Conservation (phyloP, 345 rosid species). For the Eucalyptus erythrocorys region DNA sequence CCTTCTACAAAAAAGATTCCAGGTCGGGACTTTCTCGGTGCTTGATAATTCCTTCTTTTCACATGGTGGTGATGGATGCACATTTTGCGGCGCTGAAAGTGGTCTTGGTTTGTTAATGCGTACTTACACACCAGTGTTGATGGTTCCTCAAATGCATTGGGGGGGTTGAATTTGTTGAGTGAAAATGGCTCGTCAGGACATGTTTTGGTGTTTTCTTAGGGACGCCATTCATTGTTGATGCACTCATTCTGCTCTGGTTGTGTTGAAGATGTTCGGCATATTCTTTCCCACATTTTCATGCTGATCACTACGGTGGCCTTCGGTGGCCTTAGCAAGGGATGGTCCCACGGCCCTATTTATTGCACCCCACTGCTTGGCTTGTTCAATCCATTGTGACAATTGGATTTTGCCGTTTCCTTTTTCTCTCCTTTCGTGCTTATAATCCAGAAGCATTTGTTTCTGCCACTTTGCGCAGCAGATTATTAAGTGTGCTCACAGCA, state of each 20-base stretch:
- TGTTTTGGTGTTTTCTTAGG: slow-evolving; percentile 17
- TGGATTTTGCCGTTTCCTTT: not conserved
- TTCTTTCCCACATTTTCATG: slow-evolving; percentile 67
- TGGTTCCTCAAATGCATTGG: not conserved
- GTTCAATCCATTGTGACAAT: slow-evolving; percentile 41
- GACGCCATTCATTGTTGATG: slow-evolving; percentile 62
- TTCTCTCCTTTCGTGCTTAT: not conserved
- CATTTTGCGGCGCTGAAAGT: not conserved
- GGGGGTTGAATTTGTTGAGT: not conserved
- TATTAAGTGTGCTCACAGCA: not conserved
- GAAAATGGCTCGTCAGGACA: not conserved
- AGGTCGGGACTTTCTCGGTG: slow-evolving; percentile 11
- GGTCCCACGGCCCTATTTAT: slow-evolving; percentile 66
- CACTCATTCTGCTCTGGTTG: slow-evolving; percentile 50
- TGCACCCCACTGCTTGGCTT: slow-evolving; percentile 59
- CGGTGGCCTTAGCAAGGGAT: slow-evolving; percentile 55
- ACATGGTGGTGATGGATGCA: too few relatives aligned
- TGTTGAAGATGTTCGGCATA: slow-evolving; percentile 52
- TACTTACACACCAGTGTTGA: not conserved
- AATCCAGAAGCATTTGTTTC: not conserved
- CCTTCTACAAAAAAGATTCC: slow-evolving; percentile 60
- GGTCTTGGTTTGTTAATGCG: not conserved
- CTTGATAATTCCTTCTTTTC: not conserved
- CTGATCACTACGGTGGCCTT: slow-evolving; percentile 69
- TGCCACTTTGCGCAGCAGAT: not conserved